A percentile compares a stretch with the other conserved stretches of the same genome.
phyloP scores from a whole-genome alignment of 352 stramenopile genomes.

The Pythium sukuiense region DNA sequence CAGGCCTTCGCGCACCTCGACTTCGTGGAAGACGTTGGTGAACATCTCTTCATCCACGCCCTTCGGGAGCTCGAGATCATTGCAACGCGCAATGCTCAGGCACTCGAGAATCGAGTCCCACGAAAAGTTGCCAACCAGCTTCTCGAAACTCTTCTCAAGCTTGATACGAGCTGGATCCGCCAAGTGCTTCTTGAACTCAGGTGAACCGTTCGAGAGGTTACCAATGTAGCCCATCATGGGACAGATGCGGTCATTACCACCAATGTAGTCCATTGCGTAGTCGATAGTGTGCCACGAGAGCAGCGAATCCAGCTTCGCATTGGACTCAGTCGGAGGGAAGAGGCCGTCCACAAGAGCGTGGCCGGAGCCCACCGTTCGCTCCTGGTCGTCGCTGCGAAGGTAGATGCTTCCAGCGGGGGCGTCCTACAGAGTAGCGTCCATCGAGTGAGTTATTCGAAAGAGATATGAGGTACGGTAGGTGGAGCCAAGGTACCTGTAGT shows the following conservation, averaged over 20 bases:
- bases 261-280: slow-evolving; percentile 78
- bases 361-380: slow-evolving; percentile 81
- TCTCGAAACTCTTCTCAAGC: slow-evolving; percentile 58
- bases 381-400: slow-evolving; percentile 84
- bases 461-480: not conserved
- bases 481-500: slow-evolving; percentile 45
- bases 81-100: slow-evolving; percentile 80
- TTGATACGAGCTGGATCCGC: slow-evolving; percentile 45
- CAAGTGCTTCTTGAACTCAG: slow-evolving; percentile 53
- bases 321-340: slow-evolving; percentile 59
- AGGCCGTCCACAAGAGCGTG: slow-evolving; percentile 78
- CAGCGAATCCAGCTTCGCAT: slow-evolving; percentile 58
- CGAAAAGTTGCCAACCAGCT: slow-evolving; percentile 75
- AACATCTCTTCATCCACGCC: slow-evolving; percentile 76
- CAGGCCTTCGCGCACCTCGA: slow-evolving; percentile 62
- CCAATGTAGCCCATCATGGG: slow-evolving; percentile 73
- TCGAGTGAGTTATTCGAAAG: not conserved
- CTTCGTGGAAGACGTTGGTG: slow-evolving; percentile 72
- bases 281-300: slow-evolving; percentile 78
- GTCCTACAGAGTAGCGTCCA: not conserved
- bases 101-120: slow-evolving; percentile 82
- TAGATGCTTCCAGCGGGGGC: slow-evolving; percentile 47
- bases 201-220: slow-evolving; percentile 56
- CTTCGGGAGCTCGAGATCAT: slow-evolving; percentile 58
- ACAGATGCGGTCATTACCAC: slow-evolving; percentile 76